phyloP scores from a whole-genome alignment of 331 rosid genomes.

The Malus hybrid region DNA sequence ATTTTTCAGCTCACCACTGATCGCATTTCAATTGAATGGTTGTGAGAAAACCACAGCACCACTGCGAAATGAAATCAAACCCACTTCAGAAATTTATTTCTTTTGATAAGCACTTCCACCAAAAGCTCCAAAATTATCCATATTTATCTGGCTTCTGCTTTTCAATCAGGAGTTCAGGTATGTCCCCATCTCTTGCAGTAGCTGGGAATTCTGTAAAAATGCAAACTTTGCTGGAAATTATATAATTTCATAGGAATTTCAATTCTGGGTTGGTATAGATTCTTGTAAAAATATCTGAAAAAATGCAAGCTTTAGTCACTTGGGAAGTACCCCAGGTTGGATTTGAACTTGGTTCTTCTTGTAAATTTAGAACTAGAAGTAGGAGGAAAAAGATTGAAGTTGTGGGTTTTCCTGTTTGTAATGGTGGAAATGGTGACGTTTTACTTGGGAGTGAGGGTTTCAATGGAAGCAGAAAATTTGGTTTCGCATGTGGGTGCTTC shows the following conservation, averaged over 20 bases:
- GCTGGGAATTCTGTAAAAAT: constrained; percentile 1
- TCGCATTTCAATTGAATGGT: constrained; percentile 24
- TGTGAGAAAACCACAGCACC: constrained; percentile 6
- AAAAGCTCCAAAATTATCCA: not conserved
- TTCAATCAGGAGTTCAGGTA: constrained; percentile 1
- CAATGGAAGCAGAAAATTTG: constrained; percentile 29
- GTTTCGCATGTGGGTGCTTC: constrained; percentile 36
- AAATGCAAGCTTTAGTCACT: constrained; percentile 44
- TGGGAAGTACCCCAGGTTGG: constrained; percentile 27
- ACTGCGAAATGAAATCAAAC: not conserved
- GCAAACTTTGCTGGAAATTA: not conserved
- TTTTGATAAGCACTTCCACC: not conserved
- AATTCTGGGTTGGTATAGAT: constrained; percentile 13
- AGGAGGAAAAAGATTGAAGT: constrained; percentile 30
- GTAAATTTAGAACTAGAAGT: constrained; percentile 11
- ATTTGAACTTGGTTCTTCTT: constrained; percentile 26
- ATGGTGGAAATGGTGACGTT: constrained; percentile 10
- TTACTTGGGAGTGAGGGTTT: constrained; percentile 17
- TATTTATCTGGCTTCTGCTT: not conserved
- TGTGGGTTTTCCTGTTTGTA: constrained; percentile 31
- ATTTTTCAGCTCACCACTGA: constrained; percentile 6
- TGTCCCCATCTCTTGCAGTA: not conserved
- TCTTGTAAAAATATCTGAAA: constrained; percentile 13
- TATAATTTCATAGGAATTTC: constrained; percentile 4
- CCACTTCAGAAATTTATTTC: not conserved